Conservation (phyloP, 2,329 filamentous ascomycete species). For the Plenodomus lindquistii region DNA sequence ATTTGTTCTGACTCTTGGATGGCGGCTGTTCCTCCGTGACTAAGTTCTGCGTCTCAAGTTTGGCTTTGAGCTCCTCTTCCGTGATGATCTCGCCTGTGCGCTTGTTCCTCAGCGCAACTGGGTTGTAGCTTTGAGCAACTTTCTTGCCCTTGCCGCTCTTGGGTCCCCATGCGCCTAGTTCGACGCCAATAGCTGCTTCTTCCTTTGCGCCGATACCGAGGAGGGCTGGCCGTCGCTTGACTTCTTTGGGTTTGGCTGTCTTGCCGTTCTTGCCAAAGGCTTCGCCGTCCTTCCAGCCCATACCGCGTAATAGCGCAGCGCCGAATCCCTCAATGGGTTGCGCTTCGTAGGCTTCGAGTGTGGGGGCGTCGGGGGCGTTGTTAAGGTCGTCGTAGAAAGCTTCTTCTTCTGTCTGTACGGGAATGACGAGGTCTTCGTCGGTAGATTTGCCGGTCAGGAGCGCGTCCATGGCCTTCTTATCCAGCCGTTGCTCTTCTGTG, state of each 20-base stretch:
- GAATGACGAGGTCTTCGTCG: conserved; percentile 45
- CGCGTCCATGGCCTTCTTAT: conserved; percentile 59
- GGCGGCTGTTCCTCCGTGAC: conserved; percentile 45
- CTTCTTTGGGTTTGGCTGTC: conserved; percentile 60
- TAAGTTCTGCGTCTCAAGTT: conserved; percentile 55
- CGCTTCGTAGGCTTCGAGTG: conserved; percentile 80
- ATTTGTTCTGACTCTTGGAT: conserved; percentile 10
- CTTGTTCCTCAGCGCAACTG: conserved; percentile 64
- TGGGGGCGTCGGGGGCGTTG: conserved; percentile 73
- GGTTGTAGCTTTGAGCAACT: conserved; percentile 60
- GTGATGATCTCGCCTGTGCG: conserved; percentile 65
- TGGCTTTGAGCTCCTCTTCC: conserved; percentile 62
- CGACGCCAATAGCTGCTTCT: conserved; percentile 63
- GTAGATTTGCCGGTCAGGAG: conserved; percentile 46
- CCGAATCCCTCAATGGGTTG: conserved; percentile 96
- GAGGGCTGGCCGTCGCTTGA: conserved; percentile 75
- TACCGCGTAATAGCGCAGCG: conserved; percentile 83
- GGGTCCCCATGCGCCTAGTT: conserved; percentile 73
- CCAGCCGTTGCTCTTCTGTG: conserved; percentile 43
- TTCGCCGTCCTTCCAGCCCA: conserved; percentile 86
- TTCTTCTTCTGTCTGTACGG: conserved; percentile 60
- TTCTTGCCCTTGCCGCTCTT: conserved; percentile 48
- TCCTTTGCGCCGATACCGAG: conserved; percentile 89
- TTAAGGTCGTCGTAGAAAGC: conserved; percentile 72
- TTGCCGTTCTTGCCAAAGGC: conserved; percentile 56